Evolutionary conservation across 768 basidiomycete genomes (phyloP).

Genomic region (Boletus eberwhitei): DNA sequence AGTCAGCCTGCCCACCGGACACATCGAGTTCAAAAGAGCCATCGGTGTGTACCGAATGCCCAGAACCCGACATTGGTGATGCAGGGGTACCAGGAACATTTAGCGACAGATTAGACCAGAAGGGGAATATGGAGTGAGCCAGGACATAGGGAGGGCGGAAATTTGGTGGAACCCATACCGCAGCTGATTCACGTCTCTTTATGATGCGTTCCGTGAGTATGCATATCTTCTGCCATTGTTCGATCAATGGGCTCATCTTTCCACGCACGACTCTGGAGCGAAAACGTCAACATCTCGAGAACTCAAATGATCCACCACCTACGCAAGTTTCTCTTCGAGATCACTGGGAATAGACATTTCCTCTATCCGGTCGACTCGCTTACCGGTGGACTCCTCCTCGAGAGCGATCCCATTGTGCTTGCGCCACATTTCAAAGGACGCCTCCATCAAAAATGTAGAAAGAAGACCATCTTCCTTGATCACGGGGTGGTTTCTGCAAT

Average conservation of each 20-base stretch:
- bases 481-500: slow-evolving; percentile 82
- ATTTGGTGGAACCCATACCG: slow-evolving; percentile 70
- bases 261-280: slow-evolving; percentile 65
- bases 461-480: slow-evolving; percentile 85
- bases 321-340: slow-evolving; percentile 86
- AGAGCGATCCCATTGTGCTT: slow-evolving; percentile 72
- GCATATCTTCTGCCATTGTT: slow-evolving; percentile 90
- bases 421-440: slow-evolving; percentile 84
- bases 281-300: not conserved
- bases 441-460: slow-evolving; percentile 75
- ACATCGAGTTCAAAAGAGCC: slow-evolving; percentile 24
- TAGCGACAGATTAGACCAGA: slow-evolving; percentile 37
- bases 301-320: slow-evolving; percentile 20
- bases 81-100: slow-evolving; percentile 32
- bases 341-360: slow-evolving; percentile 94
- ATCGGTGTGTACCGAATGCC: slow-evolving; percentile 6
- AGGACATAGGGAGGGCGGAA: slow-evolving; percentile 60
- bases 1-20: slow-evolving; percentile 64
- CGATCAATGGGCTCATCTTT: slow-evolving; percentile 74
- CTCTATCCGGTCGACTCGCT: slow-evolving; percentile 74
- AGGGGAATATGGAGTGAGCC: slow-evolving; percentile 67
- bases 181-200: slow-evolving; percentile 87
- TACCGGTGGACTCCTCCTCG: slow-evolving; percentile 85
- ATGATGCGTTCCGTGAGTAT: slow-evolving; percentile 83
- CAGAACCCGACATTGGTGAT: slow-evolving; percentile 14